Evolutionary conservation across 108 stramenopile genomes (phyloP).

Genomic region (Discostella stelligeroides): DNA sequence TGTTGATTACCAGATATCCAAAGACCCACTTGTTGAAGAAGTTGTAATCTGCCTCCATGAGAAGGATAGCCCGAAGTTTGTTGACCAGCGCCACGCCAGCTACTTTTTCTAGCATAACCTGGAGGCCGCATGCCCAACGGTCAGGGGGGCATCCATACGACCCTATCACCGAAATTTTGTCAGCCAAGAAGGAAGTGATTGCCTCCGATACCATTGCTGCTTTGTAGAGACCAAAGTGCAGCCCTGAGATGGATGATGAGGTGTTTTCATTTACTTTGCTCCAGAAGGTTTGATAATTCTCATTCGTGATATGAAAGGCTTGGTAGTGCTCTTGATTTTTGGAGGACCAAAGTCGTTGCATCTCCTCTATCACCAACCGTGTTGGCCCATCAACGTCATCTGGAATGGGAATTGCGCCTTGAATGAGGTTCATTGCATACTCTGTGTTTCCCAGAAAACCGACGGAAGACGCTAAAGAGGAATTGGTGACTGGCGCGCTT

Average conservation of each 20-base stretch:
- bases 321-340: neutral
- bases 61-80: too few species aligned
- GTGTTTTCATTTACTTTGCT: neutral
- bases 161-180: neutral
- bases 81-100: too few species aligned
- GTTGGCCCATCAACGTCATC: neutral
- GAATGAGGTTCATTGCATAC: neutral
- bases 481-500: neutral
- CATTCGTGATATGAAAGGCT: neutral
- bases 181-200: neutral
- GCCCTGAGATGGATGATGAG: neutral
- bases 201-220: neutral
- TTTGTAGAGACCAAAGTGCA: constrained; percentile 9
- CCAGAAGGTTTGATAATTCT: constrained; percentile 8
- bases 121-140: neutral
- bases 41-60: too few species aligned
- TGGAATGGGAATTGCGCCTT: too few species aligned
- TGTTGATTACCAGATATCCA: too few species aligned
- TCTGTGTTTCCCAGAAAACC: constrained; percentile 16
- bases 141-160: neutral
- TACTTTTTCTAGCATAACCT: too few species aligned
- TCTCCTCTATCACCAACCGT: too few species aligned
- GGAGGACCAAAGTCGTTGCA: too few species aligned
- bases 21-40: too few species aligned
- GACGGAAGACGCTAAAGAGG: too few species aligned